Evolutionary conservation across 2,329 filamentous ascomycete genomes (phyloP), one percentile per base, ranked within the genome.

Genomic region (Sarocladium strictum): DNA sequence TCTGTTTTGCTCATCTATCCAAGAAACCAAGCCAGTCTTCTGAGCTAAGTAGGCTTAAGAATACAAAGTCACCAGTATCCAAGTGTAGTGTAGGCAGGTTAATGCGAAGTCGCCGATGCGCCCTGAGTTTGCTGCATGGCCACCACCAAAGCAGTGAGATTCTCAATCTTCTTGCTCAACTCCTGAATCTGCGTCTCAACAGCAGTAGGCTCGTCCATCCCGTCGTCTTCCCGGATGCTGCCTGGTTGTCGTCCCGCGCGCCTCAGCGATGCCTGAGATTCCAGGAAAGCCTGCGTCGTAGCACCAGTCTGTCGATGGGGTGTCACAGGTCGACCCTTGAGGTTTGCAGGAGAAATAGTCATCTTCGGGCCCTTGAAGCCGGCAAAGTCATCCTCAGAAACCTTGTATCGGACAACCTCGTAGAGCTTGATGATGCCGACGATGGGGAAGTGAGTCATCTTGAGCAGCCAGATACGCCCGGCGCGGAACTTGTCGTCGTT

Each of bases 401-500:
- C 61, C 52, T 70, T 72, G 55, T 67, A 67, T 21, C 69, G 68
- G 45, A 80, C 58, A 61, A 73, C 72, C 69, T 90, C 87, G 65
- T 87, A 90, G n/a, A 77, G 63, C 67, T 81, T 78, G 60, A 92
- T 91, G 45, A 77, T 71, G n/a, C 71, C 80, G 26, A 91, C 85
- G 58, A 89, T 83, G 29, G 88, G 87, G 47, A 82, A 72, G 61
- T 86, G 84, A 0, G 83, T 86, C 3, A 75, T 72, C 61, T 84
- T 83, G 54, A 87, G 75, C n/a, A 86, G 72, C 40, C 80, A 56
- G 57, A 87, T 86, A 45, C 83, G 78, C 17, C 76, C 76, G 24
- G 73, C 73, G 47, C 89, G 84, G 60, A 92, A 79, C 56, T 78
- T 79, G 56, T 74, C 73, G 58, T 85, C 80, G 2, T 84, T 79